These are phyloP conservation scores for Edaphochlamys debaryana DNA, from an alignment of 139 green algal genomes.

Conservation along the genomic window DNA sequence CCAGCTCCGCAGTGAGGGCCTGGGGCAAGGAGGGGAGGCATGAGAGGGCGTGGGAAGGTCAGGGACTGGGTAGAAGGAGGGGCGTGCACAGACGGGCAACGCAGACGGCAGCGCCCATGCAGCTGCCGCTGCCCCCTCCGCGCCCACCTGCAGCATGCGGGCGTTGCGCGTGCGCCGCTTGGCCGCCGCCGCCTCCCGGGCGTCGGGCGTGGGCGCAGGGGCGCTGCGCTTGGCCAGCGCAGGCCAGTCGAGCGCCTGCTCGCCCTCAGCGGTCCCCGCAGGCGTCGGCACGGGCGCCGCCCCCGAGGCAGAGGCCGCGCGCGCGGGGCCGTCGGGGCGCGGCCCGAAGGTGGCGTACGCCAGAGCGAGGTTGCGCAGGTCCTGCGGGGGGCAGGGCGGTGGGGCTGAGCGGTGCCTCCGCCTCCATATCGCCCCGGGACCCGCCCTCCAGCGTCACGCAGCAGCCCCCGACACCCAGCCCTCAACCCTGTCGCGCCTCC, in stretches of 20 bases:
- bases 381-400: too few species aligned
- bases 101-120: neutral
- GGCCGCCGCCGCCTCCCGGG: neutral
- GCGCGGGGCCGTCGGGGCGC: neutral
- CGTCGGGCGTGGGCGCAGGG: neutral
- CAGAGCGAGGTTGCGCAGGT: neutral
- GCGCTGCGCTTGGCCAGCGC: neutral
- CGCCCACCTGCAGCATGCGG: neutral
- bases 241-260: neutral
- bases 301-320: neutral
- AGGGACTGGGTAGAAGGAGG: neutral
- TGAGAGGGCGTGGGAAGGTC: neutral
- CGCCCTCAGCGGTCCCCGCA: neutral
- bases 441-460: too few species aligned
- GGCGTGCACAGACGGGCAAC: neutral
- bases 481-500: too few species aligned
- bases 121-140: neutral
- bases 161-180: slow-evolving; percentile 17
- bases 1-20: neutral
- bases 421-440: too few species aligned
- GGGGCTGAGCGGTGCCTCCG: too few species aligned
- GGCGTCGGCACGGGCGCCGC: neutral
- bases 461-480: too few species aligned
- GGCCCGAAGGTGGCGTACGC: slow-evolving; percentile 17
- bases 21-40: neutral